Percentiles rank a stretch among this genome's conserved stretches.
Evolutionary conservation across 371 early-diverging fungal genomes (phyloP).

Genomic region (Capillidium rhysosporum): DNA sequence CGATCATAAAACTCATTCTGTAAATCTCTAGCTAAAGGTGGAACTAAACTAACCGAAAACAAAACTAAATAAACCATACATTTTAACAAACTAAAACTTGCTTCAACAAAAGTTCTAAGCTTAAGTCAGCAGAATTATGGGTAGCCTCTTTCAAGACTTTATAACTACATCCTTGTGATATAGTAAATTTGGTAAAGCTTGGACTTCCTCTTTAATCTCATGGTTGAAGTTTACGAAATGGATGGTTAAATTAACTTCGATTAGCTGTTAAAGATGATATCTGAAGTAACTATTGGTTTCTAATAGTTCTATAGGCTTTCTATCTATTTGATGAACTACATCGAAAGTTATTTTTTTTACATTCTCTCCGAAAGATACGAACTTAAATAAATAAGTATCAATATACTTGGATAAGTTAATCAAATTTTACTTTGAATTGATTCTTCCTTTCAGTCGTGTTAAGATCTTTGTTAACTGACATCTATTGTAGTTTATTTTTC

Average conservation of each 20-base stretch:
- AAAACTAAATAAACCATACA: background rate
- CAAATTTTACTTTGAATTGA: background rate
- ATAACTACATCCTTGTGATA: slow-evolving; percentile 71
- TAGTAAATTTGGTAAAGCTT: slow-evolving; percentile 64
- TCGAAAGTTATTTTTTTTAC: slow-evolving; percentile 55
- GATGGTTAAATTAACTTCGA: slow-evolving; percentile 67
- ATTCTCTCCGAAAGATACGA: slow-evolving; percentile 50
- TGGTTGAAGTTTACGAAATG: slow-evolving; percentile 46
- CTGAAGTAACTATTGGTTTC: slow-evolving; percentile 62
- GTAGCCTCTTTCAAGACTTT: slow-evolving; percentile 38
- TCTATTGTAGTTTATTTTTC: too few relatives aligned
- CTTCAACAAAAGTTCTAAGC: slow-evolving; percentile 61
- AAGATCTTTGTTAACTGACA: too few relatives aligned
- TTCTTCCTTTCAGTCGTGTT: slow-evolving; percentile 1
- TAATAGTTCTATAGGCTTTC: slow-evolving; percentile 7
- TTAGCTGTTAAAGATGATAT: slow-evolving; percentile 53
- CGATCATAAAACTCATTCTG: slow-evolving; percentile 77
- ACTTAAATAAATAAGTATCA: slow-evolving; percentile 18
- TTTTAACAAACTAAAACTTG: too few relatives aligned
- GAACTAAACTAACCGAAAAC: slow-evolving; percentile 33
- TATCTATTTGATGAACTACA: slow-evolving; percentile 22
- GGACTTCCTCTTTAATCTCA: slow-evolving; percentile 36
- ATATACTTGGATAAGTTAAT: background rate
- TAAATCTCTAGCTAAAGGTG: slow-evolving; percentile 70
- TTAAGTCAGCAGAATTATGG: slow-evolving; percentile 33